These are phyloP conservation scores for Apiosordaria backusii DNA, from an alignment of 495 filamentous ascomycete genomes.

Conservation along the genomic window DNA sequence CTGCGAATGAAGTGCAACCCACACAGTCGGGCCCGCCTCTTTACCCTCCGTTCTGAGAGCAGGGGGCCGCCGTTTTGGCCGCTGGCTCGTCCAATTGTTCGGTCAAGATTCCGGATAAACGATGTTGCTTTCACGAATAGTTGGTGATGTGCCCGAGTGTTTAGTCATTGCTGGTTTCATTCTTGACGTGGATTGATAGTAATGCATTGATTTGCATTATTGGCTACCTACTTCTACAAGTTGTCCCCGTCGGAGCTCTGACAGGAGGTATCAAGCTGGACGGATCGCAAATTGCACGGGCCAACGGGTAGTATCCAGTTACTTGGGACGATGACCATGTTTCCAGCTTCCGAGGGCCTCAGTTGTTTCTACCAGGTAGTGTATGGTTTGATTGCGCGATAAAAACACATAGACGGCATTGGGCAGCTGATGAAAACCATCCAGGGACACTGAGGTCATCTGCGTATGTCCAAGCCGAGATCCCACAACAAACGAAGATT, in stretches of 20 bases:
- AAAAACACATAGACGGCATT: not conserved
- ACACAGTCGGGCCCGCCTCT: not conserved
- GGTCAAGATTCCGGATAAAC: not conserved
- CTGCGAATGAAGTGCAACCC: not conserved
- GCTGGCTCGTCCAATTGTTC: not conserved
- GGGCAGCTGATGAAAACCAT: constrained; percentile 8
- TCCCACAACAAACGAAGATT: constrained; percentile 5
- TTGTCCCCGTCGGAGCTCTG: not conserved
- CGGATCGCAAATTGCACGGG: not conserved
- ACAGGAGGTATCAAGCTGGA: not conserved
- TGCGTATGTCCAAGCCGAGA: not conserved
- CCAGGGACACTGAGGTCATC: not conserved
- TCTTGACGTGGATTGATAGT: not conserved
- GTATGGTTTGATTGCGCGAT: no score
- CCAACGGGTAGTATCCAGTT: not conserved
- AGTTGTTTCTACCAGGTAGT: not conserved
- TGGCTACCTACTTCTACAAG: not conserved
- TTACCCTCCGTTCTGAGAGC: not conserved
- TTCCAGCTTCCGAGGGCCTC: not conserved
- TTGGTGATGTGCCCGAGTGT: not conserved
- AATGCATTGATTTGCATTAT: not conserved
- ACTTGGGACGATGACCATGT: not conserved
- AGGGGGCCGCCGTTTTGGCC: not conserved
- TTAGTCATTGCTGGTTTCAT: not conserved
- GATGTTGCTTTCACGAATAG: not conserved